Percentiles rank a stretch among this genome's conserved stretches.
These are phyloP conservation scores for Sarcodon sp. DNA, from an alignment of 768 basidiomycete species.

Conservation along the genomic window DNA sequence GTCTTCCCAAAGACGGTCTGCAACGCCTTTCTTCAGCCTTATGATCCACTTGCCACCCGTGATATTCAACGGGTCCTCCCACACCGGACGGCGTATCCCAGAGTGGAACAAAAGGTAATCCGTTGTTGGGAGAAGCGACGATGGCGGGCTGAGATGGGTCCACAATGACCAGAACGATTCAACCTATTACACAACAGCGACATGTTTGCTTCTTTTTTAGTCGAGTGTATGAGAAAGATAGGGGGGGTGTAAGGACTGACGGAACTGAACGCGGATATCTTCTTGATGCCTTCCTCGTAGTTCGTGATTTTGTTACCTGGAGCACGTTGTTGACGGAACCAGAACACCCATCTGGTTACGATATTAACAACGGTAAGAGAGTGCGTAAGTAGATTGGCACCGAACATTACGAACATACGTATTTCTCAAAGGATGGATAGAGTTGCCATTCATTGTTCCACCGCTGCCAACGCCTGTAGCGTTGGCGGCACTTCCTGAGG, in stretches of 20 bases:
- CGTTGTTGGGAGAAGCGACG: constrained; percentile 74
- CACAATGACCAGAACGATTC: constrained; percentile 95
- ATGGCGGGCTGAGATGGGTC: constrained; percentile 84
- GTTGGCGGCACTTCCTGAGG: constrained; percentile 16
- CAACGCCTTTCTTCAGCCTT: constrained; percentile 80
- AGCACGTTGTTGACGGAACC: constrained; percentile 83
- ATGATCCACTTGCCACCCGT: constrained; percentile 93
- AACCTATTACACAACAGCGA: constrained; percentile 31
- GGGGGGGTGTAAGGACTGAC: constrained; percentile 26
- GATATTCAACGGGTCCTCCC: constrained; percentile 89
- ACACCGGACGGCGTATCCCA: constrained; percentile 78
- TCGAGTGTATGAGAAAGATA: background rate
- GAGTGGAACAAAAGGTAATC: constrained; percentile 90
- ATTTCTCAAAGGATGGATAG: constrained; percentile 69
- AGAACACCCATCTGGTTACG: constrained; percentile 67
- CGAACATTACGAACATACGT: constrained; percentile 66
- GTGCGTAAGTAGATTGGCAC: constrained; percentile 1
- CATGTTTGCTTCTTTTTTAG: background rate
- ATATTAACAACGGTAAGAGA: background rate
- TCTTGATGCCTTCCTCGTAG: constrained; percentile 93
- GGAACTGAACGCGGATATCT: constrained; percentile 81
- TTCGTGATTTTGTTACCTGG: constrained; percentile 83
- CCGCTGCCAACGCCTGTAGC: constrained; percentile 24
- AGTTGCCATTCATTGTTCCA: constrained; percentile 22
- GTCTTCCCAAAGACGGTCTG: constrained; percentile 88